Conservation (phyloP, 805 yeast genomes). For the Scheffersomyces amazonensis region DNA sequence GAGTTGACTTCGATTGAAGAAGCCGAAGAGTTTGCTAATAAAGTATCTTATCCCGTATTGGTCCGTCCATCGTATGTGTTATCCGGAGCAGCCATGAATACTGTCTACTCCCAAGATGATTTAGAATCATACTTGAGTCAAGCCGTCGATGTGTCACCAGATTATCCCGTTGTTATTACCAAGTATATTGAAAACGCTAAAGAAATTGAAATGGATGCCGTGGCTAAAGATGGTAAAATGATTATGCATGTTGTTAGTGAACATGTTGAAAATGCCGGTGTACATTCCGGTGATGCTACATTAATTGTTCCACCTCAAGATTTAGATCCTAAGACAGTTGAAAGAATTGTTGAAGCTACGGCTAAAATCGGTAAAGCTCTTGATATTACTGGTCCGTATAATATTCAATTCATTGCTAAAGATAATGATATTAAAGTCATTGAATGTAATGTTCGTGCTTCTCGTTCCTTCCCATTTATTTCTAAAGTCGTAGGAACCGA, state of each 20-base stretch:
- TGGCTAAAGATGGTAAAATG: slow-evolving; percentile 90
- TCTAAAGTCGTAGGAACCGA: slow-evolving; percentile 97
- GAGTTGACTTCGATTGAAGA: slow-evolving; percentile 90
- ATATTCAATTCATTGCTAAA: slow-evolving; percentile 95
- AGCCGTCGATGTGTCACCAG: slow-evolving; percentile 97
- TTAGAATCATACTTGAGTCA: slow-evolving; percentile 83
- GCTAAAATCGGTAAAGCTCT: slow-evolving; percentile 94
- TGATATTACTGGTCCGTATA: slow-evolving; percentile 95
- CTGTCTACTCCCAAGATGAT: slow-evolving; percentile 87
- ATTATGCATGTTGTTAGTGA: slow-evolving; percentile 97
- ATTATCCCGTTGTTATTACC: slow-evolving; percentile 96
- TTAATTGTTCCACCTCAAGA: slow-evolving; percentile 96
- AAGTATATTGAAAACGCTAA: slow-evolving; percentile 95
- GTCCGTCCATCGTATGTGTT: slow-evolving; percentile 97
- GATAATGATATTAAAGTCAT: slow-evolving; percentile 95
- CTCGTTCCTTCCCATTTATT: slow-evolving; percentile 98
- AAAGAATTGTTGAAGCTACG: slow-evolving; percentile 89
- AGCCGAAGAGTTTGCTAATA: slow-evolving; percentile 89
- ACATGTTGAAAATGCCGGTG: slow-evolving; percentile 99
- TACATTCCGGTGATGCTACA: slow-evolving; percentile 99
- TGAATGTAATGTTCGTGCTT: slow-evolving; percentile 98
- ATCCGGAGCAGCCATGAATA: slow-evolving; percentile 99
- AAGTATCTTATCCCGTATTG: slow-evolving; percentile 88
- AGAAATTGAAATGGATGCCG: slow-evolving; percentile 99
- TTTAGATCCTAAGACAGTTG: slow-evolving; percentile 85